These are phyloP conservation scores for Raphanus hybrid DNA, from an alignment of 441 rosid genomes.

Conservation along the genomic window DNA sequence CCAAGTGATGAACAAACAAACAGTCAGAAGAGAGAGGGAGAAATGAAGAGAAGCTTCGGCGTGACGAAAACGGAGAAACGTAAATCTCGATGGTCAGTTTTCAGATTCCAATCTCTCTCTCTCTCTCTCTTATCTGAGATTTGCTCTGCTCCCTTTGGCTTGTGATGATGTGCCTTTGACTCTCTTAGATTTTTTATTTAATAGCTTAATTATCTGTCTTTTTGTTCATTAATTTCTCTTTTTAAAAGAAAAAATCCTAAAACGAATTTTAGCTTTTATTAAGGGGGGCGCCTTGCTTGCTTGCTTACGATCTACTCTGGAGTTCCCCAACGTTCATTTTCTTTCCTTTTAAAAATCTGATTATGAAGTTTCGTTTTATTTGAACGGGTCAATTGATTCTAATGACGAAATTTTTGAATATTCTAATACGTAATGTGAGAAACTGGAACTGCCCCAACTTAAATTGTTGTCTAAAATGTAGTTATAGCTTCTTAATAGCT, in stretches of 20 bases:
- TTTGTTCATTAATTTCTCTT: constrained; percentile 15
- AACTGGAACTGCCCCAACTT: neutral
- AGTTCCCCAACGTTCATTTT: neutral
- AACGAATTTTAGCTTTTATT: constrained; percentile 23
- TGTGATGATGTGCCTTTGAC: constrained; percentile 27
- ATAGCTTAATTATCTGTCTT: constrained; percentile 22
- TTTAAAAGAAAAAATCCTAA: neutral
- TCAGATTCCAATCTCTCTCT: constrained; percentile 37
- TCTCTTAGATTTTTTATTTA: constrained; percentile 27
- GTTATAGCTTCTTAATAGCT: neutral
- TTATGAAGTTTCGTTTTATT: neutral
- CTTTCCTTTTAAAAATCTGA: neutral
- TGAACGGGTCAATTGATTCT: constrained; percentile 25
- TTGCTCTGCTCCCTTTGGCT: constrained; percentile 36
- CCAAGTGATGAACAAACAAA: constrained; percentile 5
- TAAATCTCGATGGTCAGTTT: constrained; percentile 47
- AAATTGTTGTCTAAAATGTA: neutral
- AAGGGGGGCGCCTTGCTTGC: neutral
- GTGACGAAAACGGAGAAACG: constrained; percentile 47
- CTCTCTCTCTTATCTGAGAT: constrained; percentile 24
- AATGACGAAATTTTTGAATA: neutral
- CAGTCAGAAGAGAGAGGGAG: constrained; percentile 28
- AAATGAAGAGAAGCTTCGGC: constrained; percentile 38
- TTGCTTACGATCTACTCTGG: neutral
- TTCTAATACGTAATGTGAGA: neutral